Evolutionary conservation across 164 flowering plant species (phyloP), one percentile per base, ranked within the genome.

Genomic region (Nymphaea thermarum): DNA sequence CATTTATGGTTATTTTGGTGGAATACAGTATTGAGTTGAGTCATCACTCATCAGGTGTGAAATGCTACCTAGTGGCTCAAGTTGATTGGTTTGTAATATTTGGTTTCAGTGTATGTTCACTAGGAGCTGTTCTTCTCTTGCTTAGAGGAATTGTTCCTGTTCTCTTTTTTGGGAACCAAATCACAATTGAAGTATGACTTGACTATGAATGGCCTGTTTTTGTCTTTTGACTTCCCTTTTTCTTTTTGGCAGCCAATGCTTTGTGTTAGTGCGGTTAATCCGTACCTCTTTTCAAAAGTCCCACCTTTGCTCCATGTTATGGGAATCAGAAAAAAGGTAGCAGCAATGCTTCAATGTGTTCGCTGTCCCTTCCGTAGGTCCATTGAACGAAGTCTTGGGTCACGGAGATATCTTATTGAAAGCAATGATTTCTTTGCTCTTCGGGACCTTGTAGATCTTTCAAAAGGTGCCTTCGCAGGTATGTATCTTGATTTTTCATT

Each of bases 391-490:
- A 88, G 90, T 60, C 85, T 94, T 73, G 92, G 95, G 44, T 77
- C 82, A 72, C 90, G 98, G 62, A 87, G 84, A 78, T 91, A 94
- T 77, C 90, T 94, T 78, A 87, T 94, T 68, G 96, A 91, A 72
- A 83, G 82, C 85, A 89, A 81, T 74, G 98, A 88, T 59, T 94
- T 94, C 80, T 94, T 94, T 77, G 86, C 98, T 43, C 86, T 94
- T 14, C 84, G 90, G 68, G 97, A 94, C 74, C 93, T 94, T 43
- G 80, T 91, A 70, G 96, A 91, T 82, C 95, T 94, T 63, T 94
- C 98, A 55, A 94, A 82, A 81, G 98, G 97, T 43, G 83, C 89
- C 60, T 94, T 94, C 85, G 84, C 98, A 77, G 97, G 98, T 93
- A 66, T 81, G 68, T 42, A 53, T 61, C 55, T 47, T 47, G 55